Evolutionary conservation across 202 grass and related monocot genomes (phyloP), one percentile per base, ranked within the genome.

Genomic region (Hordeum pubiflorum): DNA sequence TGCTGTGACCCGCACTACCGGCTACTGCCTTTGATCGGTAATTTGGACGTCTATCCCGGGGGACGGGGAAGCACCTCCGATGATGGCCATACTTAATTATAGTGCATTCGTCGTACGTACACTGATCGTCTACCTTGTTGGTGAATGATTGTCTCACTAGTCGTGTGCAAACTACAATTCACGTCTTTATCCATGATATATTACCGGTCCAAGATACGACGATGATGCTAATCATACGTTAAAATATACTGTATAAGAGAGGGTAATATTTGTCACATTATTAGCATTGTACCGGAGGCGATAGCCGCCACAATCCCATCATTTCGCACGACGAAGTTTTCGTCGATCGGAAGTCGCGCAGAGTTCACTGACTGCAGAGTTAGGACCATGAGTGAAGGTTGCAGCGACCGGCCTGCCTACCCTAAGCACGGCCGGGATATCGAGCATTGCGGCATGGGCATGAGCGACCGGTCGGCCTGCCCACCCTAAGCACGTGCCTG

Each of bases 91-190:
- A 29, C 27, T 29, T 29, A 29, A 29, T 29, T 50, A 5, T 50
- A 23, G 20, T 10, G 20, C 57, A 59, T 59, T 24, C 21, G 0
- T 59, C 22, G 4, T 59, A 54, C 22, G 4, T 59, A 54, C 20
- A 58, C 22, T 20, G 13, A 39, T 40, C 2, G 3, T 58, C 10
- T 64, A 9, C 34, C 5, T n/a, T 10, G 14, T 0, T 1, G 48
- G 46, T 23, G 32, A 69, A 72, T 87, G 79, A 78, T 82, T 82
- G 40, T 62, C 36, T 11, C 37, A 27, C 68, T 6, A 60, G 21
- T 56, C 58, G 10, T 27, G 57, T 13, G 57, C 22, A 10, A 24
- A 59, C 57, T 26, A 23, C 10, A 59, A 12, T 11, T 4, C 22
- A 4, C 24, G 57, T 59, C 22, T 12, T 3, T 21, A 12, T 59